Evolutionary conservation across 2,329 filamentous ascomycete species (phyloP).

Genomic region (Diplodia sapinea): DNA sequence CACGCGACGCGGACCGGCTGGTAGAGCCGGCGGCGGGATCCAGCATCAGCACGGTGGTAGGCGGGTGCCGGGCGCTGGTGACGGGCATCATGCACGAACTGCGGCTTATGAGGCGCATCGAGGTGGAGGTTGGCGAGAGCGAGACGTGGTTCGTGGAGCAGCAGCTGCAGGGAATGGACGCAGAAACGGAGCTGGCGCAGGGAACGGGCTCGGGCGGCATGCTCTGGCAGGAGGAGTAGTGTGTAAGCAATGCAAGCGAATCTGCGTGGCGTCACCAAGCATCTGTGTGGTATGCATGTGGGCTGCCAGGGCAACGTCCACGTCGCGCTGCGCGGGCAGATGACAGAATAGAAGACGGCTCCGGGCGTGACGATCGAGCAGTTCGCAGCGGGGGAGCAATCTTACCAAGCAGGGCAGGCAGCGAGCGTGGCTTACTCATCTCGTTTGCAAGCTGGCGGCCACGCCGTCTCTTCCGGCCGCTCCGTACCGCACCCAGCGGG

Average conservation of each 20-base stretch:
- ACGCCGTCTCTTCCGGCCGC: constrained; percentile 29
- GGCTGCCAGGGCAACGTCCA: constrained; percentile 19
- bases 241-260: constrained; percentile 25
- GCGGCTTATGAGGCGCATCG: constrained; percentile 43
- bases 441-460: background rate
- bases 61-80: constrained; percentile 41
- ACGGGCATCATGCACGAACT: constrained; percentile 44
- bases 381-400: background rate
- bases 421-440: background rate
- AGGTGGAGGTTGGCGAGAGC: constrained; percentile 40
- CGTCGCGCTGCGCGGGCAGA: background rate
- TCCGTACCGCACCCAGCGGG: background rate
- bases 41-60: constrained; percentile 43
- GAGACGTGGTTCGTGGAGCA: constrained; percentile 47
- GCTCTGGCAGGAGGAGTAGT: constrained; percentile 16
- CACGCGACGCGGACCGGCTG: constrained; percentile 43
- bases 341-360: background rate
- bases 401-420: constrained; percentile 12
- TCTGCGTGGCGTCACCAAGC: constrained; percentile 28
- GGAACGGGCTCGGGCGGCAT: background rate
- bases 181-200: background rate
- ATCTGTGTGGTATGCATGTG: background rate
- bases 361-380: background rate
- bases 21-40: constrained; percentile 40
- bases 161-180: constrained; percentile 14